A percentile compares a stretch with the other conserved stretches of the same genome.
phyloP scores from a whole-genome alignment of 2,329 filamentous ascomycete genomes.

The Cadophora sp. region DNA sequence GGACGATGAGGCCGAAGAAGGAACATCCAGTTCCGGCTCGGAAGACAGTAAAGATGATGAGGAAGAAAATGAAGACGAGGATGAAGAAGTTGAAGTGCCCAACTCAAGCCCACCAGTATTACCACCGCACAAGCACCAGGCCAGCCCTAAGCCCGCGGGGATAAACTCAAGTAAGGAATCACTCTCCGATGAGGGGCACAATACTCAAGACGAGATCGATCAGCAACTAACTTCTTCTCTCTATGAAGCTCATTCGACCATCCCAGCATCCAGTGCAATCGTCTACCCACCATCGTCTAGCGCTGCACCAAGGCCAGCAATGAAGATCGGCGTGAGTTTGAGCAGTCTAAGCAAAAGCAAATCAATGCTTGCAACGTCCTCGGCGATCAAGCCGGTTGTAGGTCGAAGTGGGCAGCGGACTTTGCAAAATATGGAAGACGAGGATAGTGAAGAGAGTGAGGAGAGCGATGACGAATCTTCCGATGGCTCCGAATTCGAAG shows the following conservation, averaged over 20 bases:
- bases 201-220: constrained; percentile 40
- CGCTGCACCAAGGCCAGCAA: constrained; percentile 23
- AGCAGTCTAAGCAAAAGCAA: constrained; percentile 29
- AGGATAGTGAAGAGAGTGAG: constrained; percentile 28
- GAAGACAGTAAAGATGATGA: constrained; percentile 16
- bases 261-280: constrained; percentile 19
- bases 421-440: constrained; percentile 8
- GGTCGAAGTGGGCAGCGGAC: constrained; percentile 16
- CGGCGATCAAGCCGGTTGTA: constrained; percentile 13
- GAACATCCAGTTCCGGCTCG: background rate
- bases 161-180: constrained; percentile 33
- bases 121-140: constrained; percentile 21
- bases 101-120: constrained; percentile 31
- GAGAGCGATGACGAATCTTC: constrained; percentile 29
- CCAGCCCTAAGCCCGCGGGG: constrained; percentile 12
- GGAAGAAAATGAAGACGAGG: constrained; percentile 24
- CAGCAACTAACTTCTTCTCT: constrained; percentile 42
- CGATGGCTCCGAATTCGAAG: constrained; percentile 29
- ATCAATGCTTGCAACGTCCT: constrained; percentile 21
- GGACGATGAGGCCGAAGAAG: constrained; percentile 1
- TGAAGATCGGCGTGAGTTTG: constrained; percentile 38
- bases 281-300: constrained; percentile 29
- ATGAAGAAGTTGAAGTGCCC: constrained; percentile 22
- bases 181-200: constrained; percentile 30
- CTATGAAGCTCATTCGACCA: constrained; percentile 33